Conservation (phyloP, 371 early-diverging fungal species). For the Mortierella sp. region DNA sequence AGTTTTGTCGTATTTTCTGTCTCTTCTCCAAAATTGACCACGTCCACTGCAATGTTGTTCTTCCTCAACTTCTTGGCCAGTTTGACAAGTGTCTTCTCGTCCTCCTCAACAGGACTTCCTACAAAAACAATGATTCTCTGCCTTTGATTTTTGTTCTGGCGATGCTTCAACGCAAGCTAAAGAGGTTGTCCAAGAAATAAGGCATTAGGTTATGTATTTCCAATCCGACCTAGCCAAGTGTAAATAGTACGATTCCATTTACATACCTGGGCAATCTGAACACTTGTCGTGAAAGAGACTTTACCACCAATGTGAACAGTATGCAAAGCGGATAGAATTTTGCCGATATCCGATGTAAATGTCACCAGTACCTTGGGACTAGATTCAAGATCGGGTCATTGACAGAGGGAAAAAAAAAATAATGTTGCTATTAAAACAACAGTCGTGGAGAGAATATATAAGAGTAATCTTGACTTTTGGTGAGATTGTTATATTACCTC, state of each 20-base stretch:
- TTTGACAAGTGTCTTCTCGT: slow-evolving; percentile 88
- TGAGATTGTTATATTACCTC: slow-evolving; percentile 60
- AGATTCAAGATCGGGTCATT: neutral
- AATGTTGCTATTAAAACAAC: neutral
- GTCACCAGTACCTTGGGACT: slow-evolving; percentile 97
- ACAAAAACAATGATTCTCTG: slow-evolving; percentile 97
- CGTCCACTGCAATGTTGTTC: slow-evolving; percentile 96
- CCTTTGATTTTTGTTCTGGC: slow-evolving; percentile 95
- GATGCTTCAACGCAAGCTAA: slow-evolving; percentile 95
- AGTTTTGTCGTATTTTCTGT: slow-evolving; percentile 90
- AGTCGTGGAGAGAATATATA: neutral
- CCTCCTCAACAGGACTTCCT: slow-evolving; percentile 87
- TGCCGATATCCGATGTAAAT: slow-evolving; percentile 91
- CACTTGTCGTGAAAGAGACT: slow-evolving; percentile 83
- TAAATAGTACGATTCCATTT: neutral
- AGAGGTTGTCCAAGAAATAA: neutral
- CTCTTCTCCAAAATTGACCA: slow-evolving; percentile 98
- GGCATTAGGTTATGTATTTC: neutral
- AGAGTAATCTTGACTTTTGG: neutral
- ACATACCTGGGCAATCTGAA: slow-evolving; percentile 96
- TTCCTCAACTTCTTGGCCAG: slow-evolving; percentile 97
- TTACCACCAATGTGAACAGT: slow-evolving; percentile 80
- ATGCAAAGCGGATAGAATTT: slow-evolving; percentile 90
- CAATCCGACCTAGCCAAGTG: neutral
- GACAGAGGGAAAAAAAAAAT: neutral